Base-by-base conservation (phyloP, 306 rosid genomes). In the Prunus kanzakura region DNA sequence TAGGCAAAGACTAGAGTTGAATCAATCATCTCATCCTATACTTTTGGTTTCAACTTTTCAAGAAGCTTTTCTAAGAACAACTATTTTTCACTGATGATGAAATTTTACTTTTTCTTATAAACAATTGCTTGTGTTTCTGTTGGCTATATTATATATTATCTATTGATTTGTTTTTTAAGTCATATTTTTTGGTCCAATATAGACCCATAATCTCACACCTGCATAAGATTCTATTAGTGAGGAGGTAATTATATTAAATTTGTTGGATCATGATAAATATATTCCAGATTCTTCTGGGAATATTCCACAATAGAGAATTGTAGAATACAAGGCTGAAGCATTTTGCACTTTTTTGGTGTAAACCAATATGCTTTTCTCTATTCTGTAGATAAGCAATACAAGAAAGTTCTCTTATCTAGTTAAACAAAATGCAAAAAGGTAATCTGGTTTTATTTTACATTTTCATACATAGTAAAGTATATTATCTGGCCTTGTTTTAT, bases 11-110 rank as follows among this genome's bases (percentile, higher is more conserved):
- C 11, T 73, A 41, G 57, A 73, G 49, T 81, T 72, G 57, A 71
- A 72, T 70, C 71, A 76, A 65, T 76, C 41, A 7, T 64, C 30
- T 38, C 15, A 67, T 57, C 61, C 55, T 58, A 60, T 32, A 43
- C 60, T 64, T 14, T 22, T 56, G 55, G 63, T 56, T 63, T 54
- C 52, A 58, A 23, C 5, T 23, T 25, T 55, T 55, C 70, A 74
- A 23, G 58, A 57, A 47, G 35, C 56, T 22, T 69, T 41, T 38
- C 67, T 15, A 18, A 11, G 13, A 58, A 70, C 57, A 46, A 68
- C 67, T 58, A 20, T 30, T 30, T 58, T 19, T 47, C 73, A 73
- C 15, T 56, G 35, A 8, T 27, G 11, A 61, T 27, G 29, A 2
- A 3, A 12, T 6, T 11, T 29, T 61, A 0, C 1, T 12, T n/a